Percentiles rank a stretch among this genome's conserved stretches.
These are phyloP conservation scores for Pythium pyrilobum DNA, from an alignment of 352 stramenopile species.

Conservation along the genomic window DNA sequence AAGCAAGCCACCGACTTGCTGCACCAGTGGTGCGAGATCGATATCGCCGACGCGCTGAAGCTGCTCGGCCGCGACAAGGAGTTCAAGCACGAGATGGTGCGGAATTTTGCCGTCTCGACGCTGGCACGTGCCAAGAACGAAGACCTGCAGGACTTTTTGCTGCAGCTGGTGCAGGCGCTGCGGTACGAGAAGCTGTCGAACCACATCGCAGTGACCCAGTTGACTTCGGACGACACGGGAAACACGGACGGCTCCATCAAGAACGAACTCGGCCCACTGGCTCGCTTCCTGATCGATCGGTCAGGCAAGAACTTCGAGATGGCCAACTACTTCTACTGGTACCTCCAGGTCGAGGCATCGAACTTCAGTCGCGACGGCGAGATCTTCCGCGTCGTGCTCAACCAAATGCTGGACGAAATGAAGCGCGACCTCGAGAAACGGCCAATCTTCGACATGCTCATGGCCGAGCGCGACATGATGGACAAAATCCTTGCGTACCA, in stretches of 20 bases:
- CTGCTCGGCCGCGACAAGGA: constrained; percentile 91
- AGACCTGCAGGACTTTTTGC: constrained; percentile 95
- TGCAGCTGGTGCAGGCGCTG: constrained; percentile 98
- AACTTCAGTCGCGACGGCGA: constrained; percentile 70
- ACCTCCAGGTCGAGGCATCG: constrained; percentile 71
- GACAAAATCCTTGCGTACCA: constrained; percentile 91
- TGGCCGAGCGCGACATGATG: constrained; percentile 93
- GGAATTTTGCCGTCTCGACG: constrained; percentile 96
- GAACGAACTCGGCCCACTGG: constrained; percentile 75
- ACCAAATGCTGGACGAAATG: constrained; percentile 93
- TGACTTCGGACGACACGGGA: constrained; percentile 38
- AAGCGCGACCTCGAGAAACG: constrained; percentile 88
- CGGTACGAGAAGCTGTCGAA: constrained; percentile 76
- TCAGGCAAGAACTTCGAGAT: constrained; percentile 93
- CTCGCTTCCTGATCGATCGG: constrained; percentile 93
- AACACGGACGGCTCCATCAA: constrained; percentile 37
- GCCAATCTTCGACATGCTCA: constrained; percentile 89
- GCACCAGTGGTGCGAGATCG: constrained; percentile 89
- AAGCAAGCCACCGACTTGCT: constrained; percentile 88
- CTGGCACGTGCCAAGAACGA: constrained; percentile 94
- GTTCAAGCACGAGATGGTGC: constrained; percentile 89
- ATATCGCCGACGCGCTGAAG: constrained; percentile 98
- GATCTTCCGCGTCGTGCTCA: constrained; percentile 74
- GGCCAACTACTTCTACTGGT: constrained; percentile 99
- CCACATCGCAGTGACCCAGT: not conserved